These are phyloP conservation scores for Cantharellus cinnabarinus DNA, from an alignment of 768 basidiomycete genomes.

Conservation along the genomic window DNA sequence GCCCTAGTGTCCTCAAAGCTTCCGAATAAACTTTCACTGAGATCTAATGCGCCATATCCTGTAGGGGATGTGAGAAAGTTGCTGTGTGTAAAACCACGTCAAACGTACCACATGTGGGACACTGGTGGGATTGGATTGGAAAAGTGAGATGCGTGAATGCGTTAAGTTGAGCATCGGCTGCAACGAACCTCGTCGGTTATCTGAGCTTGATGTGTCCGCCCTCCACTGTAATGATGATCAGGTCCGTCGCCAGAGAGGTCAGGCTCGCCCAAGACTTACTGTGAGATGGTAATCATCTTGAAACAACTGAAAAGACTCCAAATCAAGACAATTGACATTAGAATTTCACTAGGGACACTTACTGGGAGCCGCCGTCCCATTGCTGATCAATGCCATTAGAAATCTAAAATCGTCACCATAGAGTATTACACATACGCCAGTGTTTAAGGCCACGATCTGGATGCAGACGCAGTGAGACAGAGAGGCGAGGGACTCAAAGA, in stretches of 20 bases:
- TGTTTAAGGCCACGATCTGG: background rate
- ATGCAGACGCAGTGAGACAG: background rate
- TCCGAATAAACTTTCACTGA: background rate
- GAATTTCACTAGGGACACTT: background rate
- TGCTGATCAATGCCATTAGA: background rate
- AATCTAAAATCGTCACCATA: background rate
- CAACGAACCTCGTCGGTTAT: background rate
- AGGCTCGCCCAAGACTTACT: background rate
- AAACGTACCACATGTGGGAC: background rate
- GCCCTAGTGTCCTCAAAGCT: background rate
- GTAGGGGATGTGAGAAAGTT: background rate
- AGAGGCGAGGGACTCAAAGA: background rate
- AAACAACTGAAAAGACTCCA: background rate
- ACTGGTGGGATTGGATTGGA: background rate
- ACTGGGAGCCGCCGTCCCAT: background rate
- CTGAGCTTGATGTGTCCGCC: background rate
- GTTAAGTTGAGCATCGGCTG: background rate
- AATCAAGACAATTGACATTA: background rate
- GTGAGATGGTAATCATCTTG: background rate
- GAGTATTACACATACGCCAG: background rate
- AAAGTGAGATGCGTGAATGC: background rate
- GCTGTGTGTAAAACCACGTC: too few species aligned
- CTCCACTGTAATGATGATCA: background rate
- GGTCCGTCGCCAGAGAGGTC: background rate
- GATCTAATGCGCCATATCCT: background rate